phyloP scores from a whole-genome alignment of 1,139 yeast species.

The Blastobotrys capitulatus region DNA sequence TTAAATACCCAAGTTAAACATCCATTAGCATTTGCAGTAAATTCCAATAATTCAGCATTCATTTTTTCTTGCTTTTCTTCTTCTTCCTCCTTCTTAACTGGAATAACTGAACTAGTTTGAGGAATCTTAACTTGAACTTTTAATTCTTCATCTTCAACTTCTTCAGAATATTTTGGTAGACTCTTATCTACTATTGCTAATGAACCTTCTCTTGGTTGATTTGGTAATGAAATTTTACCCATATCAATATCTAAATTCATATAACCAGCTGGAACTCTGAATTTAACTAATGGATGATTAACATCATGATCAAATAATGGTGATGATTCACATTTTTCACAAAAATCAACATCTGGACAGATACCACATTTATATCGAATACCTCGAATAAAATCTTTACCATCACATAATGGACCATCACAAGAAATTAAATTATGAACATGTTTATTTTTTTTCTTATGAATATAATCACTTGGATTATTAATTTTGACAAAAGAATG shows the following conservation, averaged over 20 bases:
- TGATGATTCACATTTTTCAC: conserved; percentile 41
- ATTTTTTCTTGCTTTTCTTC: conserved; percentile 1
- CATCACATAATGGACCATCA: conserved; percentile 38
- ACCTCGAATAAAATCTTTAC: conserved; percentile 36
- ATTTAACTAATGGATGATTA: conserved; percentile 25
- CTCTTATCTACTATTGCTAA: neutral
- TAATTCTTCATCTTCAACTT: neutral
- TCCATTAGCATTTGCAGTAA: conserved; percentile 11
- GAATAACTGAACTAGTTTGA: neutral
- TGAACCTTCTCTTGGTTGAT: neutral
- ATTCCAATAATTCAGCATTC: conserved; percentile 10
- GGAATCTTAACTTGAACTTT: neutral
- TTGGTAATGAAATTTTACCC: neutral
- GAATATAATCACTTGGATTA: conserved; percentile 10
- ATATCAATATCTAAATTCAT: conserved; percentile 4
- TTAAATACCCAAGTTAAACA: conserved; percentile 14
- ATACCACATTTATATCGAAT: conserved; percentile 46
- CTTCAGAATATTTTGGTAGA: too few relatives aligned
- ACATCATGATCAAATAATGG: conserved; percentile 22
- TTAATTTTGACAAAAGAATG: conserved; percentile 23
- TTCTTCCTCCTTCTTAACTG: neutral
- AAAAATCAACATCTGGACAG: conserved; percentile 48
- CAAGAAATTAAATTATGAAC: conserved; percentile 32
- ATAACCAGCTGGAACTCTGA: conserved; percentile 9
- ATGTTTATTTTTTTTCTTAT: neutral